phyloP scores from a whole-genome alignment of 2,329 filamentous ascomycete species.

The Aureobasidium pullulans region DNA sequence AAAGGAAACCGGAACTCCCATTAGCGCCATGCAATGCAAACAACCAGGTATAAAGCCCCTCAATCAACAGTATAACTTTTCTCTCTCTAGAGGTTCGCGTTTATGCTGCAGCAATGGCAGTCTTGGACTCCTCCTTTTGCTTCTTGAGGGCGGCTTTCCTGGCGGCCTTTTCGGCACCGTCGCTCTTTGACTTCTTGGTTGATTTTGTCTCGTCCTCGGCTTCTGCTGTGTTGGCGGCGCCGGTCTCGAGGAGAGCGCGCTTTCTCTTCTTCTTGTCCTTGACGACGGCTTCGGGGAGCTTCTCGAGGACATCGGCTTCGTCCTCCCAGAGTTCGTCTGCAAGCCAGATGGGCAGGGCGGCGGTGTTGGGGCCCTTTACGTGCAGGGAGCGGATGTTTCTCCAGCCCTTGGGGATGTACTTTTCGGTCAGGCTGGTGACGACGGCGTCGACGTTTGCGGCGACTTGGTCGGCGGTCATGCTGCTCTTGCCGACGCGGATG shows the following conservation, averaged over 20 bases:
- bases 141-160: constrained; percentile 20
- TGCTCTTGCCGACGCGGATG: constrained; percentile 69
- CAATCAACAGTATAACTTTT: not conserved
- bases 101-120: constrained; percentile 16
- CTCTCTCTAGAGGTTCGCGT: not conserved
- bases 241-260: constrained; percentile 22
- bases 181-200: constrained; percentile 26
- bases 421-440: constrained; percentile 61
- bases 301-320: constrained; percentile 56
- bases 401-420: constrained; percentile 81
- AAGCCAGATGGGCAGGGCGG: constrained; percentile 88
- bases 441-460: constrained; percentile 74
- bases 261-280: constrained; percentile 26
- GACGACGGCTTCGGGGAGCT: constrained; percentile 30
- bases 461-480: constrained; percentile 67
- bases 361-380: constrained; percentile 84
- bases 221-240: constrained; percentile 13
- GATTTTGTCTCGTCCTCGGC: constrained; percentile 19
- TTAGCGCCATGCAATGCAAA: constrained; percentile 12
- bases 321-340: constrained; percentile 87
- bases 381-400: constrained; percentile 76
- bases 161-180: constrained; percentile 18
- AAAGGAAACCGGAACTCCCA: not conserved
- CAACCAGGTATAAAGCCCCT: not conserved
- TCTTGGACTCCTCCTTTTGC: constrained; percentile 20